Evolutionary conservation across 2,329 filamentous ascomycete genomes (phyloP), one percentile per base, ranked within the genome.

Genomic region (Akanthomyces lecanii): DNA sequence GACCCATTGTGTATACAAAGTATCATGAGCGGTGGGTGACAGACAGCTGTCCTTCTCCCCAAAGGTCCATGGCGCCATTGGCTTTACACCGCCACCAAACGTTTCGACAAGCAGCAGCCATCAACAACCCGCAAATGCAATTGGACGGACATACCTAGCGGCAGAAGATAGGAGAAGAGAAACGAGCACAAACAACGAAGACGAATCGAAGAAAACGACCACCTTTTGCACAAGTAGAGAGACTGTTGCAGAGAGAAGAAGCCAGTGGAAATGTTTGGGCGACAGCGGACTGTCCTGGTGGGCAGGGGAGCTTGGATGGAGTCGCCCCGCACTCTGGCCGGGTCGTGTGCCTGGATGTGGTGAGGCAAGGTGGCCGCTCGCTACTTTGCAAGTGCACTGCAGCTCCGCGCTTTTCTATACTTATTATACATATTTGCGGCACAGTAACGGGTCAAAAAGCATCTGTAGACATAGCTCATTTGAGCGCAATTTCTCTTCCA

Each of bases 301-400:
- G 50, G 21, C 28, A 45, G 50, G 57, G 48, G 38, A 54, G 58
- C 58, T 61, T 54, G 50, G 40, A 61, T 61, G 48, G 58, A 54
- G 58, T 45, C 48, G 58, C 58, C 58, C 58, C 58, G 58, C 58
- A 61, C 14, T 47, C 21, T 61, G 48, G 58, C 50, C 40, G 44
- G 55, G 60, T 63, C 55, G 62, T 63, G 62, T 59, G 61, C 54
- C 48, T 63, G 47, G 44, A 8, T 28, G 48, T n/a, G 25, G 47
- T 59, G 48, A 61, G 58, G 58, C 48, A 53, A 61, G 36, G 58
- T 61, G 58, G 58, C 58, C 58, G 48, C 48, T 61, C 21, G 14
- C 16, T 28, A 28, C 21, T 16, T 23, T 30, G 28, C 16, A 30
- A 23, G 45, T 48, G 45, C 45, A 16, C 23, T 48, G 45, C 12